Conservation (phyloP, 2,329 filamentous ascomycete genomes). For the Monascus ruber region DNA sequence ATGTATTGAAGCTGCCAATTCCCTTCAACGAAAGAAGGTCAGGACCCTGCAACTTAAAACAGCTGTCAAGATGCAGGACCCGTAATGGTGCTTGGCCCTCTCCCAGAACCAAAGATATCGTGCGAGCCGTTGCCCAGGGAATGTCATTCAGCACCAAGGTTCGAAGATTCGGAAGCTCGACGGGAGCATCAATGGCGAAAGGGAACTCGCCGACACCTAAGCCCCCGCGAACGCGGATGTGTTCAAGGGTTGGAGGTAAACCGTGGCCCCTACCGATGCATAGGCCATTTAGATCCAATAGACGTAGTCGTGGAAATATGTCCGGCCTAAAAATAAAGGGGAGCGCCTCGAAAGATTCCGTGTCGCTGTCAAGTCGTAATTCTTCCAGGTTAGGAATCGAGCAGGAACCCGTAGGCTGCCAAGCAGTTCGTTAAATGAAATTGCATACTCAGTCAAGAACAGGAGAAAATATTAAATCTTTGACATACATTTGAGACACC, state of each 20-base stretch:
- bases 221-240: slow-evolving; percentile 17
- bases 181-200: slow-evolving; percentile 3
- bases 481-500: slow-evolving; percentile 2
- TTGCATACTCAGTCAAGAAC: too few relatives aligned
- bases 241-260: slow-evolving; percentile 19
- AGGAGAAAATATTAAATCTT: too few relatives aligned
- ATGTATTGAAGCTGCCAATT: slow-evolving; percentile 5
- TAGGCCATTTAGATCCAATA: slow-evolving; percentile 17
- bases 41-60: slow-evolving; percentile 9
- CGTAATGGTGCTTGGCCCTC: slow-evolving; percentile 12
- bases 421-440: too few relatives aligned
- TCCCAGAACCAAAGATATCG: slow-evolving; percentile 7
- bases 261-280: slow-evolving; percentile 8
- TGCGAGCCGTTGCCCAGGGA: slow-evolving; percentile 10
- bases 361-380: slow-evolving; percentile 19
- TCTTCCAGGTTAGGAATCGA: slow-evolving; percentile 21
- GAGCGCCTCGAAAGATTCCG: slow-evolving; percentile 6
- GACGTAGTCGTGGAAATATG: slow-evolving; percentile 12
- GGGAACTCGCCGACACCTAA: slow-evolving; percentile 4
- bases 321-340: slow-evolving; percentile 7
- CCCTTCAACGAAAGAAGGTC: slow-evolving; percentile 8
- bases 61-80: slow-evolving; percentile 17
- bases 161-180: slow-evolving; percentile 14
- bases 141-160: slow-evolving; percentile 18
- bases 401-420: slow-evolving; percentile 6